Evolutionary conservation across 2,329 filamentous ascomycete genomes (phyloP).

Genomic region (Trichoderma sp.): DNA sequence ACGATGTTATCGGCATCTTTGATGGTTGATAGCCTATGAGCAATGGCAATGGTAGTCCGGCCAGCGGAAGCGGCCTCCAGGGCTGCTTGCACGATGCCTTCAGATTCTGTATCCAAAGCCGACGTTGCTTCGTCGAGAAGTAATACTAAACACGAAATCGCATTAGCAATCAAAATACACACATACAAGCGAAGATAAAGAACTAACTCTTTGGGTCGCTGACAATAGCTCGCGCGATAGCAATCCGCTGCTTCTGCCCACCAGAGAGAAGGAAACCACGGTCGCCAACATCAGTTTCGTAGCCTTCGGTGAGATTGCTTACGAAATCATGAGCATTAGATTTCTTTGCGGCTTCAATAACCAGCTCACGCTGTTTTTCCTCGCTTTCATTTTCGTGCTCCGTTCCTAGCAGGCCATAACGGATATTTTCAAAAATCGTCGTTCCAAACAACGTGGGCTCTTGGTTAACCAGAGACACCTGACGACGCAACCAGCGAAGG

Average conservation of each 20-base stretch:
- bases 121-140: constrained; percentile 95
- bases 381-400: constrained; percentile 67
- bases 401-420: constrained; percentile 88
- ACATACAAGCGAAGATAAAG: no score
- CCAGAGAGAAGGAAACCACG: constrained; percentile 90
- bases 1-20: constrained; percentile 94
- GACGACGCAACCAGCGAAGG: constrained; percentile 85
- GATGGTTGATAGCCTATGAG: constrained; percentile 93
- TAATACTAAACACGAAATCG: constrained; percentile 57
- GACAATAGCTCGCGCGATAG: constrained; percentile 88
- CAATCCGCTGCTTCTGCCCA: constrained; percentile 95
- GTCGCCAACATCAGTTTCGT: constrained; percentile 94
- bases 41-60: constrained; percentile 93
- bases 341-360: constrained; percentile 82
- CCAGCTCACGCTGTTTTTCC: constrained; percentile 70
- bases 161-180: not conserved
- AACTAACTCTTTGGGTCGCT: constrained; percentile 77
- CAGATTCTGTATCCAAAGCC: constrained; percentile 90
- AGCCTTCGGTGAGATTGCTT: constrained; percentile 77
- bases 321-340: constrained; percentile 97
- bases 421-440: constrained; percentile 87
- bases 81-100: constrained; percentile 91
- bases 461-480: constrained; percentile 90
- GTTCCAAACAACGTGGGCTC: constrained; percentile 90
- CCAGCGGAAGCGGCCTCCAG: constrained; percentile 84